These are phyloP conservation scores for Conticribra weissflogii DNA, from an alignment of 108 stramenopile species.

Conservation along the genomic window DNA sequence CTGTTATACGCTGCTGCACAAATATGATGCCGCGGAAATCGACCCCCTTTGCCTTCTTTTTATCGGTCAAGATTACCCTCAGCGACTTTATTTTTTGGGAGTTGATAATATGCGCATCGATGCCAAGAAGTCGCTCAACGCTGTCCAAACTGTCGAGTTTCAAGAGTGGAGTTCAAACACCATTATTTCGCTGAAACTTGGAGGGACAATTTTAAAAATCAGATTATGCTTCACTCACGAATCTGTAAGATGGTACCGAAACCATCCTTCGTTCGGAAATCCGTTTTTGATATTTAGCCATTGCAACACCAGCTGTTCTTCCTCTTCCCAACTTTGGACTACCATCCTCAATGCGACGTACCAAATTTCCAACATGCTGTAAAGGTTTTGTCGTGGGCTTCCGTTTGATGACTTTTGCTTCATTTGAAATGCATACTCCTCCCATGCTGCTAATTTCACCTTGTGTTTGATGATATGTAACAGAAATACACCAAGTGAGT, in stretches of 20 bases:
- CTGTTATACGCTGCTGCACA: constrained; percentile 41
- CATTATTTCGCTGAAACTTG: not conserved
- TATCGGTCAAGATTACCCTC: constrained; percentile 17
- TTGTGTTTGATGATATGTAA: not conserved
- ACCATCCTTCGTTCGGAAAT: constrained; percentile 29
- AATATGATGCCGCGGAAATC: constrained; percentile 44
- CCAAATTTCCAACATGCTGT: constrained; percentile 39
- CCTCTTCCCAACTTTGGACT: constrained; percentile 56
- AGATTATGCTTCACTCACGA: constrained; percentile 28
- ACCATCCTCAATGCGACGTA: constrained; percentile 50
- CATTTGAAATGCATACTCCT: constrained; percentile 37
- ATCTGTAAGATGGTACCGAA: constrained; percentile 6
- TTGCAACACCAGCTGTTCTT: constrained; percentile 37
- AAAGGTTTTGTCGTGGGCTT: constrained; percentile 11
- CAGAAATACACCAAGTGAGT: not conserved
- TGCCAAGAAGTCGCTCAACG: too few species aligned
- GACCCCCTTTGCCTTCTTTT: constrained; percentile 32
- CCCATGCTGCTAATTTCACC: constrained; percentile 38
- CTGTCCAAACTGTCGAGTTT: too few species aligned
- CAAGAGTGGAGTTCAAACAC: not conserved
- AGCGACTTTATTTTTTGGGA: constrained; percentile 35
- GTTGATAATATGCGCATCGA: too few species aligned
- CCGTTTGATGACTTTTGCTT: constrained; percentile 1
- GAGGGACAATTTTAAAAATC: not conserved
- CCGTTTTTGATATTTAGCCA: constrained; percentile 39